phyloP scores from a whole-genome alignment of 1,139 yeast genomes.

The Petasospora rhodanensis region DNA sequence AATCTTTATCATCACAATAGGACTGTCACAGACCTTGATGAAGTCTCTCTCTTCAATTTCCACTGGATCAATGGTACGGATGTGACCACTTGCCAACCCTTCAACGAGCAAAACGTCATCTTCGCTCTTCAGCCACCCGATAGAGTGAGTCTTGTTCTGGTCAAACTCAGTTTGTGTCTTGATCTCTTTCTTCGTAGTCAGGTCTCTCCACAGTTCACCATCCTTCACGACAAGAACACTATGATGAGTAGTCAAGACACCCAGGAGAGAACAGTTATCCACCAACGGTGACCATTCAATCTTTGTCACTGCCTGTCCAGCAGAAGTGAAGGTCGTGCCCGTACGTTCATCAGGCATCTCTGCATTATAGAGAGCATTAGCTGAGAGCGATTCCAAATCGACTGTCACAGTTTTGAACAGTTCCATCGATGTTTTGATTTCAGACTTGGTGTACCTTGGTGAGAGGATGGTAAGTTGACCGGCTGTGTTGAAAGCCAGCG shows the following conservation, averaged over 20 bases:
- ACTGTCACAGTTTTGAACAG: constrained; percentile 17
- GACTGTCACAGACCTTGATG: constrained; percentile 6
- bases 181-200: constrained; percentile 7
- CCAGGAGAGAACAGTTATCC: constrained; percentile 14
- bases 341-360: constrained; percentile 18
- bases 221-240: constrained; percentile 16
- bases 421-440: constrained; percentile 12
- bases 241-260: constrained; percentile 17
- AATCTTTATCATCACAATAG: constrained; percentile 12
- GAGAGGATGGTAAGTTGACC: constrained; percentile 19
- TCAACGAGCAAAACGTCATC: constrained; percentile 8
- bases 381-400: constrained; percentile 14
- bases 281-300: constrained; percentile 22
- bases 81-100: constrained; percentile 22
- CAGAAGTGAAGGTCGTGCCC: constrained; percentile 14
- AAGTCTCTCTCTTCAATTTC: constrained; percentile 1
- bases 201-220: constrained; percentile 12
- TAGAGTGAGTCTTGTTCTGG: constrained; percentile 13
- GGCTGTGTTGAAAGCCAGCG: constrained; percentile 20
- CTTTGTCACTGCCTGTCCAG: constrained; percentile 10
- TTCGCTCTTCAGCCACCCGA: constrained; percentile 17
- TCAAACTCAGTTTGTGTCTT: constrained; percentile 16
- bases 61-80: constrained; percentile 5
- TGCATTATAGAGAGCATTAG: constrained; percentile 8
- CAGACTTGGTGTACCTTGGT: constrained; percentile 21